Base-by-base conservation (phyloP, 2,329 filamentous ascomycete species). In the Penicillium griseofulvum region DNA sequence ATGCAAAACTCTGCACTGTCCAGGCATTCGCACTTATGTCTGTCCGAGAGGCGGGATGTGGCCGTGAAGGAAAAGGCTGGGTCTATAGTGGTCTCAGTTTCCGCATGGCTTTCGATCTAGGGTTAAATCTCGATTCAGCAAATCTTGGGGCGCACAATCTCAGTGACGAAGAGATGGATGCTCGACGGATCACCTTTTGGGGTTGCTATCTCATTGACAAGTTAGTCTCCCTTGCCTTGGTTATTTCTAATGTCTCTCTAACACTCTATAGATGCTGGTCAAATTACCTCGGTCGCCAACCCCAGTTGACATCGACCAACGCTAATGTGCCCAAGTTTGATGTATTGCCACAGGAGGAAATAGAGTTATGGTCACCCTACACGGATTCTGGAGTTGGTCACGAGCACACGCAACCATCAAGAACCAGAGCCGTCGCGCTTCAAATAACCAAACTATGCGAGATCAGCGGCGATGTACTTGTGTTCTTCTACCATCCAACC, bases 1-100 rank as follows among this genome's bases (percentile, higher is more conserved):
- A 90, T 63, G 90, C 94, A 2, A 86, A 86, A 49, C 78, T 97
- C 52, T 89, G 91, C 6, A 97, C 92, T 0, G 91, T 97, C 0
- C 94, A 99, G 75, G 94, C 94, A 0, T 77, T 97, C 52, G 92
- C 91, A 0, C 78, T 97, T 59, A 97, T 99, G 92, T 97, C 92
- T 8, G 93, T 97, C 0, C 83, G 94, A 57, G 94, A 99, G 76
- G 94, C 93, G 3, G 94, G 94, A 1, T 97, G 93, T 71, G 93
- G 90, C 0, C 83, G 93, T 39, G 94, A 97, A 75, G 91, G 91
- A 37, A 96, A 94, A 73, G 94, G 94, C 1, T 99, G 94, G 94
- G 91, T 97, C 4, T 97, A 97, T 73, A 96, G 91, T 66, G 93
- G 94, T 47, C 97, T 99, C 90, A 94, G 90, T 67, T 97, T 99